Evolutionary conservation across 371 early-diverging fungal species (phyloP).

Genomic region (Mortierella sp.): DNA sequence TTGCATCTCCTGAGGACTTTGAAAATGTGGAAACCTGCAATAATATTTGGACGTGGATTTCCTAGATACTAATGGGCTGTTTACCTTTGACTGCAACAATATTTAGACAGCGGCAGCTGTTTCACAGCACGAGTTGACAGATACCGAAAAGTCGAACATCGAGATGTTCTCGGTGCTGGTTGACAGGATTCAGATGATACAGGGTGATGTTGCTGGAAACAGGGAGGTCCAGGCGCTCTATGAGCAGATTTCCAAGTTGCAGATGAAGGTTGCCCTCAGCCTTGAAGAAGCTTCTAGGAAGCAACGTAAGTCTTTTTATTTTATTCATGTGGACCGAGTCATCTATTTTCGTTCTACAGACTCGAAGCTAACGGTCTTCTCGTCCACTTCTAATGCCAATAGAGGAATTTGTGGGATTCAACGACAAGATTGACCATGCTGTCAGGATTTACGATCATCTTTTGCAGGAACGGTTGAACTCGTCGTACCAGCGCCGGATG

Average conservation of each 20-base stretch:
- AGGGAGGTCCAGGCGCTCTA: slow-evolving; percentile 79
- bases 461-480: slow-evolving; percentile 72
- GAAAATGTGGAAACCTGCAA: not conserved
- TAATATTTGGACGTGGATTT: not conserved
- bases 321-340: not conserved
- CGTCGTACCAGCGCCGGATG: slow-evolving; percentile 37
- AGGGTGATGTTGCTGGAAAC: slow-evolving; percentile 73
- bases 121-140: slow-evolving; percentile 60
- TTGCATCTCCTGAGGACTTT: not conserved
- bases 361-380: not conserved
- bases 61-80: not conserved
- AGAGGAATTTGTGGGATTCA: slow-evolving; percentile 73
- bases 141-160: slow-evolving; percentile 80
- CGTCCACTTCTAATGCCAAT: slow-evolving; percentile 73
- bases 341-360: not conserved
- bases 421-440: slow-evolving; percentile 83
- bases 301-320: slow-evolving; percentile 62
- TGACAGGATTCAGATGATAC: slow-evolving; percentile 70
- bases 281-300: slow-evolving; percentile 76
- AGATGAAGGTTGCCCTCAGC: slow-evolving; percentile 77
- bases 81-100: not conserved
- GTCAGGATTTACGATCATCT: slow-evolving; percentile 86
- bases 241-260: slow-evolving; percentile 77
- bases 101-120: slow-evolving; percentile 6
- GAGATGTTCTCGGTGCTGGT: slow-evolving; percentile 76